These are phyloP conservation scores for Fraxinus latifolia DNA, from an alignment of 305 asterid species.

Conservation along the genomic window DNA sequence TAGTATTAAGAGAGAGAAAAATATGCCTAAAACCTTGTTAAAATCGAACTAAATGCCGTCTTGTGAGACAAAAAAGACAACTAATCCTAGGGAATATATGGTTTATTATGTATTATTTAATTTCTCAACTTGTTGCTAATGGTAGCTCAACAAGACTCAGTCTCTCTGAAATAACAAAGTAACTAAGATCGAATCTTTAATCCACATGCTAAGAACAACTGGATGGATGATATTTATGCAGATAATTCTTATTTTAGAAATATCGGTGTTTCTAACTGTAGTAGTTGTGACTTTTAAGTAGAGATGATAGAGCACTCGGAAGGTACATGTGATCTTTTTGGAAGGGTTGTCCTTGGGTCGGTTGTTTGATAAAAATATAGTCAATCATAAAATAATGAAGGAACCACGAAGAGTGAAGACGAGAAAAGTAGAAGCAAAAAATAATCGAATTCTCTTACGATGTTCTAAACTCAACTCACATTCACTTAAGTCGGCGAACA, in stretches of 20 bases:
- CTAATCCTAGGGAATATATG: not conserved
- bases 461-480: not conserved
- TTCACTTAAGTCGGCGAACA: not conserved
- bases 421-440: not conserved
- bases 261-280: not conserved
- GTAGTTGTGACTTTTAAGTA: not conserved
- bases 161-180: not conserved
- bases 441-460: not conserved
- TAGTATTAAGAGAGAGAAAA: not conserved
- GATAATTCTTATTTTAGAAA: not conserved
- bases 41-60: not conserved
- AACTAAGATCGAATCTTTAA: too few species aligned
- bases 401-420: not conserved
- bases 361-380: not conserved
- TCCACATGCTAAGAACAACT: not conserved
- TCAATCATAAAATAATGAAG: not conserved
- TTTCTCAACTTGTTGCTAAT: not conserved
- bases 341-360: not conserved
- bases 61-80: not conserved
- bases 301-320: not conserved
- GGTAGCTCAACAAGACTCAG: not conserved
- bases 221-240: not conserved
- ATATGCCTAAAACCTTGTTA: not conserved
- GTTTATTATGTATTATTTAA: not conserved
- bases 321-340: not conserved